Evolutionary conservation across 768 basidiomycete species (phyloP).

Genomic region (Hygrophoropsis aurantiaca): DNA sequence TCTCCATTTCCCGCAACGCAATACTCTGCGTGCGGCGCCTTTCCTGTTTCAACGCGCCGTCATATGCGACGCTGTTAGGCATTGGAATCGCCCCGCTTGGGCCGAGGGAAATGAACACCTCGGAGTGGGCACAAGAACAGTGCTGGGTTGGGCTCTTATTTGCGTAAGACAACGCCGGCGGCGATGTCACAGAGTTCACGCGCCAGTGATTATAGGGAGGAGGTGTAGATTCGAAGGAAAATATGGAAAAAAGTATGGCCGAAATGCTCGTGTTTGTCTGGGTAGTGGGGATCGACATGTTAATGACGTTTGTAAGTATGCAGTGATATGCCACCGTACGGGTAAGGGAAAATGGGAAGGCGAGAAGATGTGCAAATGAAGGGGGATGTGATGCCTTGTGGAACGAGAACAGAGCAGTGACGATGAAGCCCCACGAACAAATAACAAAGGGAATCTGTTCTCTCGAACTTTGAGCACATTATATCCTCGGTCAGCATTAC

Average conservation of each 20-base stretch:
- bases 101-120: conserved; percentile 4
- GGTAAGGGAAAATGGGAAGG: background rate
- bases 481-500: no score
- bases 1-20: no score
- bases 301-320: background rate
- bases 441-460: no score
- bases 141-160: no score
- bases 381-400: no score
- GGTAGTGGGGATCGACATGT: background rate
- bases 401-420: no score
- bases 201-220: conserved; percentile 5
- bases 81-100: background rate
- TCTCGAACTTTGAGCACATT: no score
- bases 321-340: background rate
- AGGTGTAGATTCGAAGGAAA: background rate
- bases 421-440: background rate
- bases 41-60: no score
- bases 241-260: background rate
- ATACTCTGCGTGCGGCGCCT: no score
- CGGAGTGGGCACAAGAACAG: background rate
- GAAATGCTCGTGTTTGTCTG: background rate
- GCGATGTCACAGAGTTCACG: no score
- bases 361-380: background rate
- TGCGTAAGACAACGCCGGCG: no score
- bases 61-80: background rate